These are phyloP conservation scores for Pseudocercospora eumusae DNA, from an alignment of 2,329 filamentous ascomycete genomes.

Conservation along the genomic window DNA sequence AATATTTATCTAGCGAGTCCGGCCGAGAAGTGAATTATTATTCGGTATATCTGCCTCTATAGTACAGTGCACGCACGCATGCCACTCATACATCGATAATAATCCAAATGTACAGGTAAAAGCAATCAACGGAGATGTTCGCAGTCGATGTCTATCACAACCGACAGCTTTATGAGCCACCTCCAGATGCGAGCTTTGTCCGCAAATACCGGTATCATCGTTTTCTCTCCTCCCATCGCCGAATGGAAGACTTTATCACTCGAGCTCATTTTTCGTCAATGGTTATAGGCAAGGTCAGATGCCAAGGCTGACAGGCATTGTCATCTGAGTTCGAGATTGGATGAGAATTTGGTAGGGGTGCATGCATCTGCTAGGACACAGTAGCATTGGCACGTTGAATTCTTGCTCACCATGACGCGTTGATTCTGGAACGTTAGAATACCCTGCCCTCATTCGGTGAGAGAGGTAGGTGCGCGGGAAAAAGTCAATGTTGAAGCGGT, in stretches of 20 bases:
- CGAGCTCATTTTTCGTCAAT: no score
- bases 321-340: background rate
- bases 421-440: background rate
- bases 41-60: no score
- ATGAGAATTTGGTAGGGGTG: background rate
- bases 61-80: background rate
- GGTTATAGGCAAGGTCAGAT: no score
- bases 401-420: background rate
- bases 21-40: background rate
- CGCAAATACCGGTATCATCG: no score
- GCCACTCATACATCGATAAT: background rate
- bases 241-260: no score
- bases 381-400: background rate
- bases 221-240: no score
- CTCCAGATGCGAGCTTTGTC: no score
- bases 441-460: no score
- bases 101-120: no score
- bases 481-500: background rate
- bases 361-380: background rate
- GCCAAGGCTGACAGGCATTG: background rate
- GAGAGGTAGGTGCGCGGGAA: background rate
- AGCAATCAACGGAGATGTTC: no score
- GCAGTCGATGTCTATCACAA: no score
- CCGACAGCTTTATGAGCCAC: no score
- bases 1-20: background rate